Evolutionary conservation across 352 stramenopile genomes (phyloP), one percentile per base, ranked within the genome.

Genomic region (Phytophthora multivora): DNA sequence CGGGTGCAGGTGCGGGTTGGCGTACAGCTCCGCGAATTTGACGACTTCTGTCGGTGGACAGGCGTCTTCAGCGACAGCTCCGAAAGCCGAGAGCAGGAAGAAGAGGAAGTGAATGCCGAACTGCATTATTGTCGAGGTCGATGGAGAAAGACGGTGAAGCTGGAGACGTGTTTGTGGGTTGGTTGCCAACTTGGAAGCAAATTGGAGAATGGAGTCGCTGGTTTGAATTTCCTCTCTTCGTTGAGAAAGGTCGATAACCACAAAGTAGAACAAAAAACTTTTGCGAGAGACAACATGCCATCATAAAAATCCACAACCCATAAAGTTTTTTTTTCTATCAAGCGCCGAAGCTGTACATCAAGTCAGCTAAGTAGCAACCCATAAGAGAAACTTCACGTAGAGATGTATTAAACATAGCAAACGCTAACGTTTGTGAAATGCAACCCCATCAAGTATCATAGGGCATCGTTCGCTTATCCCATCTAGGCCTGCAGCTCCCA

Each of bases 401-500:
- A 33, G 3, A 33, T 33, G 28, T 33, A 33, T 33, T 33, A 13
- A 13, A 12, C 28, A 13, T 33, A 33, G 28, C 28, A 33, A 13
- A 33, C 28, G 28, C 28, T 33, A 13, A 12, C 26, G 26, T 30
- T 33, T 33, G 28, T 42, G 35, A 49, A 63, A 63, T 63, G 54
- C 36, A 63, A 13, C 53, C 31, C 12, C 15, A 23, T 23, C 13
- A 13, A 30, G 51, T 4, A 9, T 36, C 35, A 50, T 49, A 25
- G 41, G 42, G 13, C 45, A 18, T 10, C 42, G n/a, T 38, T 31
- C 18, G 28, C 10, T 28, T 26, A 28, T 41, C 28, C 21, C 11
- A 47, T 51, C 51, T 79, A 86, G 15, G 51, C 55, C 23, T 75
- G 64, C 16, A 81, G 67, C 55, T 96, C 80, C 86, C 86, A 96